phyloP scores from a whole-genome alignment of 1,284 basidiomycete genomes.

The Inonotus obliquus region DNA sequence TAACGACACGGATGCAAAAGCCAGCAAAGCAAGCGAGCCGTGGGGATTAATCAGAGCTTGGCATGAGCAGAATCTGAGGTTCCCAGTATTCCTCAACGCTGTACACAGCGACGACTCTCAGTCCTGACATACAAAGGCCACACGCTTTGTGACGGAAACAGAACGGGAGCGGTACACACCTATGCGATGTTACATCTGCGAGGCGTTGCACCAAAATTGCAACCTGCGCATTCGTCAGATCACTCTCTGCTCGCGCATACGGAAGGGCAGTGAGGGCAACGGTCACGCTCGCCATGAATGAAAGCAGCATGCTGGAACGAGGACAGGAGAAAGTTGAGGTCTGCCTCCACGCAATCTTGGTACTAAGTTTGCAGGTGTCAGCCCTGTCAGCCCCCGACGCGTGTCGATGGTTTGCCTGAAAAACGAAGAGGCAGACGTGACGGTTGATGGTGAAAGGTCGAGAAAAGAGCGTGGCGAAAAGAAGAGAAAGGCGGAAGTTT shows the following conservation, averaged over 20 bases:
- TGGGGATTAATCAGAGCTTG: too few species aligned
- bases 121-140: too few species aligned
- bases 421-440: not conserved
- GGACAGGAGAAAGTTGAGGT: not conserved
- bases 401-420: not conserved
- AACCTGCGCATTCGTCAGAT: conserved; percentile 32
- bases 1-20: not conserved
- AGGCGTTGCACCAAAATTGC: conserved; percentile 38
- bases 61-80: too few species aligned
- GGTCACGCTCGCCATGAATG: not conserved
- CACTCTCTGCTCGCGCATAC: conserved; percentile 24
- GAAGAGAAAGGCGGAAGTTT: not conserved
- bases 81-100: too few species aligned
- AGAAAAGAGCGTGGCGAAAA: not conserved
- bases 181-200: conserved; percentile 42
- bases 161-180: conserved; percentile 31
- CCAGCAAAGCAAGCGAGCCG: not conserved
- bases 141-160: too few species aligned
- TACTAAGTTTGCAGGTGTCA: not conserved
- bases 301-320: not conserved
- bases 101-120: too few species aligned
- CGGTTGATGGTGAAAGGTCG: not conserved
- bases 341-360: not conserved
- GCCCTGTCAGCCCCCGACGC: not conserved
- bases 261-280: not conserved